These are phyloP conservation scores for Boletus rubropictus DNA, from an alignment of 768 basidiomycete genomes.

Conservation along the genomic window DNA sequence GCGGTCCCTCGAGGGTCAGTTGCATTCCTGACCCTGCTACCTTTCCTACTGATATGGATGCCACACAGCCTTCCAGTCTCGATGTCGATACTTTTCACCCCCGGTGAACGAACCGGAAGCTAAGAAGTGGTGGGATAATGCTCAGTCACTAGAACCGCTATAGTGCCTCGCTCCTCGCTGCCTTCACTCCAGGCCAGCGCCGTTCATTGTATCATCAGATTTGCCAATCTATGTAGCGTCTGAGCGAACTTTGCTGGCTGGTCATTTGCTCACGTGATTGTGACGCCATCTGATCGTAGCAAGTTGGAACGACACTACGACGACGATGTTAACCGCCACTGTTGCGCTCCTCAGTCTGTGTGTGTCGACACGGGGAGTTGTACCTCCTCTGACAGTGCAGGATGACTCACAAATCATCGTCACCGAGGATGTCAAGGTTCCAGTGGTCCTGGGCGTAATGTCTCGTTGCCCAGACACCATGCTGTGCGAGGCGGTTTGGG, in stretches of 20 bases:
- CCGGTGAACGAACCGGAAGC: constrained; percentile 55
- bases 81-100: constrained; percentile 75
- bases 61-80: constrained; percentile 63
- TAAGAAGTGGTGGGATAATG: constrained; percentile 50
- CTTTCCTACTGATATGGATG: constrained; percentile 17
- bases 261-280: constrained; percentile 22
- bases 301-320: constrained; percentile 12
- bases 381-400: constrained; percentile 20
- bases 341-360: constrained; percentile 17
- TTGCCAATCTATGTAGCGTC: constrained; percentile 11
- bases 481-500: constrained; percentile 72
- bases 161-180: constrained; percentile 30
- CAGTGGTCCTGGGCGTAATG: constrained; percentile 57
- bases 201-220: constrained; percentile 8
- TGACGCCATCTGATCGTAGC: constrained; percentile 19
- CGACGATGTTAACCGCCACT: constrained; percentile 17
- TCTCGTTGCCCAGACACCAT: constrained; percentile 78
- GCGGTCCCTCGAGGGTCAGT: constrained; percentile 65
- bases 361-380: constrained; percentile 9
- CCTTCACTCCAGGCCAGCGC: constrained; percentile 22
- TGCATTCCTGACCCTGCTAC: constrained; percentile 10
- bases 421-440: constrained; percentile 37
- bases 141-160: constrained; percentile 29
- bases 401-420: constrained; percentile 10
- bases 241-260: neutral